Conservation (phyloP, 1,284 basidiomycete genomes). For the Inonotus hispidus region DNA sequence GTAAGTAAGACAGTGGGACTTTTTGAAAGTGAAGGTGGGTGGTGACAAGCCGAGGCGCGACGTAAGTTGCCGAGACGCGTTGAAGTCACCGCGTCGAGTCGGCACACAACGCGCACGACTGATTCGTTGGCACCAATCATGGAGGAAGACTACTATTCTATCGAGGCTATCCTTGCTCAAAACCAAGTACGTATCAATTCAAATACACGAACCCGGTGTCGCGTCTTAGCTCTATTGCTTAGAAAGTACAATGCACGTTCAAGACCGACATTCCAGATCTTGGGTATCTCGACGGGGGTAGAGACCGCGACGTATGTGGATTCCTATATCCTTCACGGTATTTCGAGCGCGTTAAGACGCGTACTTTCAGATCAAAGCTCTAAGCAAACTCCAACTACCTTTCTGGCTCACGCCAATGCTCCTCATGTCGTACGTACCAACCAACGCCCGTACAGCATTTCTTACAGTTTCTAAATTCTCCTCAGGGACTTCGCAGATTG, state of each 20-base stretch:
- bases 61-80: constrained; percentile 11
- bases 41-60: not conserved
- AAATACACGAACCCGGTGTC: not conserved
- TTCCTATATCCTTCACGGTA: not conserved
- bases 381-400: constrained; percentile 73
- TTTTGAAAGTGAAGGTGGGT: not conserved
- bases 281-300: constrained; percentile 82
- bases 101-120: constrained; percentile 2
- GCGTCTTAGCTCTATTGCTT: constrained; percentile 3
- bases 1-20: not conserved
- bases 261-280: constrained; percentile 79
- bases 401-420: constrained; percentile 85
- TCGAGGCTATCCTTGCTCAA: constrained; percentile 83
- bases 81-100: constrained; percentile 7
- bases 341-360: not conserved
- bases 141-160: constrained; percentile 86
- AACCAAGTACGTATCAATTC: constrained; percentile 58
- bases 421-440: constrained; percentile 63
- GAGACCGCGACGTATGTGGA: constrained; percentile 61
- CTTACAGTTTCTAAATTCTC: constrained; percentile 8
- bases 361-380: constrained; percentile 56
- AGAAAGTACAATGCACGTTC: constrained; percentile 91
- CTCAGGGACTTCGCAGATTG: constrained; percentile 81
- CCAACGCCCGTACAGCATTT: not conserved
- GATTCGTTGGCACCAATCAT: constrained; percentile 42